These are phyloP conservation scores for Asterella californica DNA, from an alignment of 225 moss, liverwort and hornwort species.

Conservation along the genomic window DNA sequence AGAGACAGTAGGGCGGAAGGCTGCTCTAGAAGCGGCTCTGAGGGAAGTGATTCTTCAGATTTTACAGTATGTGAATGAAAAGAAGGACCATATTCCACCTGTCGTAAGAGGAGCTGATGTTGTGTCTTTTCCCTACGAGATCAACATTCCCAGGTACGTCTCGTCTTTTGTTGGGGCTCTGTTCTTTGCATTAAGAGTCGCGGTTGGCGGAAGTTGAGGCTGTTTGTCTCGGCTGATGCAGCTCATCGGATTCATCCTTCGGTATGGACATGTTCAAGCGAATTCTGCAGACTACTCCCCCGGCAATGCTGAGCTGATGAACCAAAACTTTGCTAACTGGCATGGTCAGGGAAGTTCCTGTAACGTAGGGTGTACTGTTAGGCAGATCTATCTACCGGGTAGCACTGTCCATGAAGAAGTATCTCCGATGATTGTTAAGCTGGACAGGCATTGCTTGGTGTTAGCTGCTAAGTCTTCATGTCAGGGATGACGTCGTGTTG, in stretches of 20 bases:
- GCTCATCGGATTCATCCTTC: constrained; percentile 94
- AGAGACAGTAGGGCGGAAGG: constrained; percentile 61
- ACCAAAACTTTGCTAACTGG: not conserved
- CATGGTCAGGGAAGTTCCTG: not conserved
- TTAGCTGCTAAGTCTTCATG: not conserved
- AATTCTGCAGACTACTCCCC: constrained; percentile 91
- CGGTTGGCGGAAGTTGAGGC: not conserved
- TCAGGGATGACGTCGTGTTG: not conserved
- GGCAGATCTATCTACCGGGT: not conserved
- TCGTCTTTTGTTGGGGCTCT: not conserved
- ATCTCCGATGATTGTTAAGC: not conserved
- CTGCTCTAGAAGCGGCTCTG: constrained; percentile 60
- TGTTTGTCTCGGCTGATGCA: constrained; percentile 30
- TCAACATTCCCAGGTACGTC: constrained; percentile 66
- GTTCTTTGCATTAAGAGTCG: not conserved
- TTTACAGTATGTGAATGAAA: constrained; percentile 66
- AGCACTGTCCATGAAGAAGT: not conserved
- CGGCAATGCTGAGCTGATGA: constrained; percentile 80
- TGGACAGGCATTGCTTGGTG: not conserved
- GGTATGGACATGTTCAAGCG: constrained; percentile 99
- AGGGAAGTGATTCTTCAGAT: constrained; percentile 69
- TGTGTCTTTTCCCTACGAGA: constrained; percentile 76
- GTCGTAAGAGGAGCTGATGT: constrained; percentile 57
- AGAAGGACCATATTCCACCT: constrained; percentile 91
- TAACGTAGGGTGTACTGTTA: not conserved